A percentile compares a stretch with the other conserved stretches of the same genome.
Conservation (phyloP, 2,329 filamentous ascomycete genomes). For the Aureobasidium sp. region DNA sequence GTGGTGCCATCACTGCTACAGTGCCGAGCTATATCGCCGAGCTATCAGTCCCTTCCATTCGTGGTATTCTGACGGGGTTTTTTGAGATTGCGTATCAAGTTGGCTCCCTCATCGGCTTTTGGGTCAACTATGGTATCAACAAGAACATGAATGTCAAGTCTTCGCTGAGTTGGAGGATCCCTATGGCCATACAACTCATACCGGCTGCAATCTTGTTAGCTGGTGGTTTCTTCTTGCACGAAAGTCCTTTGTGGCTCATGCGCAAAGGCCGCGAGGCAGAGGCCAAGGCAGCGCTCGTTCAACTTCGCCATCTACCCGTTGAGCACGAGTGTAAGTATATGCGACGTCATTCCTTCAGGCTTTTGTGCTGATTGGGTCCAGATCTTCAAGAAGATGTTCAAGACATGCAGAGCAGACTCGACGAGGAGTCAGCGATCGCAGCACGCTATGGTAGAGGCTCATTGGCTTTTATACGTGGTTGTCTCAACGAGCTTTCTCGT, state of each 20-base stretch:
- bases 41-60: conserved; percentile 25
- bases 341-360: not conserved
- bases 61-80: conserved; percentile 27
- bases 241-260: conserved; percentile 26
- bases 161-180: conserved; percentile 22
- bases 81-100: conserved; percentile 28
- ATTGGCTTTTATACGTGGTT: conserved; percentile 22
- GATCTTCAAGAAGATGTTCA: conserved; percentile 23
- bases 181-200: conserved; percentile 25
- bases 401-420: conserved; percentile 18
- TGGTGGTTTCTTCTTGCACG: conserved; percentile 22
- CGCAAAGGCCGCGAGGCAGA: conserved; percentile 17
- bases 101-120: conserved; percentile 28
- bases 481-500: conserved; percentile 22
- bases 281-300: conserved; percentile 16
- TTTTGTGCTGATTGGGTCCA: conserved; percentile 19
- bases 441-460: conserved; percentile 19
- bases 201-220: conserved; percentile 24
- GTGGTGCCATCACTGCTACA: conserved; percentile 25
- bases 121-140: conserved; percentile 27
- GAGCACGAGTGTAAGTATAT: conserved; percentile 16
- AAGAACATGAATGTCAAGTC: conserved; percentile 19
- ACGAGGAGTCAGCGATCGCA: conserved; percentile 17
- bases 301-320: conserved; percentile 17
- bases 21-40: conserved; percentile 29